These are phyloP conservation scores for Acacia confusa DNA, from an alignment of 306 rosid genomes.

Conservation along the genomic window DNA sequence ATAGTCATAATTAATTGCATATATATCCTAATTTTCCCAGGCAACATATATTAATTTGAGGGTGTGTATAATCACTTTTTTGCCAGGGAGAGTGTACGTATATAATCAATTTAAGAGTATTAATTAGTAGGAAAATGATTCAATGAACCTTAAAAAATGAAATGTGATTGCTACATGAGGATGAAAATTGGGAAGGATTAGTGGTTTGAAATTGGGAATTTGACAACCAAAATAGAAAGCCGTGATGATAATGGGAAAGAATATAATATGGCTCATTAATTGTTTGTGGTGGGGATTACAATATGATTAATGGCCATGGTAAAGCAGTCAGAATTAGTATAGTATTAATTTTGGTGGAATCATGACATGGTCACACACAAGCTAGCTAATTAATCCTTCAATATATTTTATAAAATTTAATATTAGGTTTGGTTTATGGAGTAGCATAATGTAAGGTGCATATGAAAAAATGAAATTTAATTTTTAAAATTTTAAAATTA, in stretches of 20 bases:
- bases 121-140: background rate
- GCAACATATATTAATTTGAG: background rate
- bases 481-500: background rate
- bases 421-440: background rate
- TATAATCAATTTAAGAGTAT: background rate
- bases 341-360: constrained; percentile 33
- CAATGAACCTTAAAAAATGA: background rate
- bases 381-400: background rate
- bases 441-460: background rate
- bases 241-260: background rate
- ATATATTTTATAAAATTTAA: background rate
- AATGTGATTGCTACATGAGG: background rate
- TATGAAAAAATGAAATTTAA: background rate
- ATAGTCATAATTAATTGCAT: too few relatives aligned
- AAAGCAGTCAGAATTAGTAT: constrained; percentile 23
- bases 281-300: constrained; percentile 18
- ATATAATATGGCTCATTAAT: background rate
- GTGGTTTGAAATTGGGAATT: background rate
- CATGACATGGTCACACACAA: constrained; percentile 28
- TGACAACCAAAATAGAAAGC: background rate
- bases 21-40: background rate
- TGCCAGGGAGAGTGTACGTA: background rate
- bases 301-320: constrained; percentile 17
- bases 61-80: background rate
- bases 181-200: background rate